Percentiles rank a stretch among this genome's conserved stretches.
Conservation (phyloP, 805 yeast species). For the Maudiozyma turicensis region DNA sequence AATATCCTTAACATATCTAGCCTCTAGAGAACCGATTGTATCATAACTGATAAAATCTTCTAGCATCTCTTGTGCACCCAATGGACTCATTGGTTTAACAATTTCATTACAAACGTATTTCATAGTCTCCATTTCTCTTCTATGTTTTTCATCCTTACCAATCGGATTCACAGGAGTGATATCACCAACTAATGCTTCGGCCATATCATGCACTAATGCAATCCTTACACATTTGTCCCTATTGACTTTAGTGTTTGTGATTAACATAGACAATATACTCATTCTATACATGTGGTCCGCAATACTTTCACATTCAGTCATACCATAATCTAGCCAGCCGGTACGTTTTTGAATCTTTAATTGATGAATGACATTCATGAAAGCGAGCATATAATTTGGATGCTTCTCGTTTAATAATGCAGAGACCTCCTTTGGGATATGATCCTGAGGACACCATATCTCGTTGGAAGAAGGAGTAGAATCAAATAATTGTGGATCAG, state of each 20-base stretch:
- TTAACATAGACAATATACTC: slow-evolving; percentile 70
- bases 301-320: slow-evolving; percentile 46
- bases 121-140: slow-evolving; percentile 69
- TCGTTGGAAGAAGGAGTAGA: no score
- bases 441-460: slow-evolving; percentile 38
- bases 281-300: slow-evolving; percentile 96
- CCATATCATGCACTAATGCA: slow-evolving; percentile 87
- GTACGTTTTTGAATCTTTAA: slow-evolving; percentile 79
- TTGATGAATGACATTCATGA: slow-evolving; percentile 56
- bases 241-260: slow-evolving; percentile 44
- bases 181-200: slow-evolving; percentile 91
- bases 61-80: slow-evolving; percentile 53
- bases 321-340: slow-evolving; percentile 77
- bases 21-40: slow-evolving; percentile 69
- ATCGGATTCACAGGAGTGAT: slow-evolving; percentile 76
- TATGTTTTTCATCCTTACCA: slow-evolving; percentile 70
- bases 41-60: slow-evolving; percentile 87
- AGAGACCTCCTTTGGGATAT: slow-evolving; percentile 33
- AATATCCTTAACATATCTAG: slow-evolving; percentile 84
- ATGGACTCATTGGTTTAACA: slow-evolving; percentile 52
- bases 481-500: not conserved
- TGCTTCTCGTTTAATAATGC: slow-evolving; percentile 17
- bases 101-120: slow-evolving; percentile 48
- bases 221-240: slow-evolving; percentile 68
- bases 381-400: slow-evolving; percentile 40